These are phyloP conservation scores for Malus hybrid DNA, from an alignment of 331 rosid genomes.

Conservation along the genomic window DNA sequence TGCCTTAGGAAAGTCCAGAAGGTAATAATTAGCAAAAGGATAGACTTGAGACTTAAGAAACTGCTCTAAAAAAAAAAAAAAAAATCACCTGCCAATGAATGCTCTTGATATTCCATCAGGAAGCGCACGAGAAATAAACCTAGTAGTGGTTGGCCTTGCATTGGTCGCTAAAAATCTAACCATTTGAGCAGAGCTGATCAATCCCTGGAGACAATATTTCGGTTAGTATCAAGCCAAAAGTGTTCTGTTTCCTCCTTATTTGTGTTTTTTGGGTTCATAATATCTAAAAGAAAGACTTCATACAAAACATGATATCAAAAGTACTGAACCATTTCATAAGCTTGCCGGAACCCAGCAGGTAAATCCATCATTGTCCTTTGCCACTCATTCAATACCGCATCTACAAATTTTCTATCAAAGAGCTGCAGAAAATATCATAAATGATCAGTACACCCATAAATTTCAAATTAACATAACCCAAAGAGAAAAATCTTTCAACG, in stretches of 20 bases:
- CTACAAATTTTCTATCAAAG: constrained; percentile 92
- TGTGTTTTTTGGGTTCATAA: background rate
- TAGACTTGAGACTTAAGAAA: background rate
- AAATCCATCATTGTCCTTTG: constrained; percentile 88
- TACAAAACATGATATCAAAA: constrained; percentile 17
- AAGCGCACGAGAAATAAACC: constrained; percentile 67
- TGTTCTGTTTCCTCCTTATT: background rate
- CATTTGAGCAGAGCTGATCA: constrained; percentile 98
- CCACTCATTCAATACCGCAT: constrained; percentile 95
- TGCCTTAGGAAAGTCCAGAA: background rate
- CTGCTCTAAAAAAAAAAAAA: background rate
- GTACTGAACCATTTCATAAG: constrained; percentile 79
- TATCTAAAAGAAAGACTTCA: background rate
- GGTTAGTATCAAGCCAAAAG: constrained; percentile 21
- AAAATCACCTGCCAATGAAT: constrained; percentile 86
- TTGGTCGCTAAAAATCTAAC: constrained; percentile 72
- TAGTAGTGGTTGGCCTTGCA: constrained; percentile 83
- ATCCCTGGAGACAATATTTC: constrained; percentile 48
- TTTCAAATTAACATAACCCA: constrained; percentile 14
- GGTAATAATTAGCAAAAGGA: background rate
- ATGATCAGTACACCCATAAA: constrained; percentile 3
- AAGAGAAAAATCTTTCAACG: background rate
- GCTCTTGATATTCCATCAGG: constrained; percentile 85
- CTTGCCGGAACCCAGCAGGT: constrained; percentile 97
- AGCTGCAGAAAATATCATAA: constrained; percentile 48